Evolutionary conservation across 2,329 filamentous ascomycete species (phyloP).

Genomic region (Chaetomium globosum): DNA sequence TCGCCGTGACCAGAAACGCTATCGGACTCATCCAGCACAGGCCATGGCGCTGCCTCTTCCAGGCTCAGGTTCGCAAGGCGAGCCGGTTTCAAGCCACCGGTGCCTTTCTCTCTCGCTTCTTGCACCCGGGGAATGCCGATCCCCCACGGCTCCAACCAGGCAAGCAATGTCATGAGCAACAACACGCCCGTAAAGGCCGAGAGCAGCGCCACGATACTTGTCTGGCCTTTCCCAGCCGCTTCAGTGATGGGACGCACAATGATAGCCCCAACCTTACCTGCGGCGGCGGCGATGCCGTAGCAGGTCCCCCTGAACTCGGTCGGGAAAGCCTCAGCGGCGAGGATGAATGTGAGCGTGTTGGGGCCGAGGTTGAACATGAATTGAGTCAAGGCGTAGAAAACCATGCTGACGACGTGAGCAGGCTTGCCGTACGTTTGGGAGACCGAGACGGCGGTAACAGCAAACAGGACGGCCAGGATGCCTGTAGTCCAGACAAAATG

Average conservation of each 20-base stretch:
- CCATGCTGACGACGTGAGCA: neutral
- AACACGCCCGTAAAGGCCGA: conserved; percentile 2
- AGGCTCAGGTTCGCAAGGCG: conserved; percentile 7
- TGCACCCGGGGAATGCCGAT: conserved; percentile 14
- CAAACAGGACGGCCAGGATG: conserved; percentile 4
- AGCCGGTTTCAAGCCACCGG: neutral
- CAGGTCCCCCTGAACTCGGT: conserved; percentile 12
- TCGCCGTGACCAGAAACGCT: neutral
- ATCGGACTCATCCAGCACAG: neutral
- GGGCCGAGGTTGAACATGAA: conserved; percentile 19
- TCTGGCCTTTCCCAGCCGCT: neutral
- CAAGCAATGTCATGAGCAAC: conserved; percentile 7
- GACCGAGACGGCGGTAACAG: conserved; percentile 2
- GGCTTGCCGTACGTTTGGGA: conserved; percentile 3
- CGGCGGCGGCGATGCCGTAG: conserved; percentile 11
- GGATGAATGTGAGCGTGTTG: conserved; percentile 19
- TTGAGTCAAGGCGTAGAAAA: conserved; percentile 9
- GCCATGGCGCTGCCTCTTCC: conserved; percentile 13
- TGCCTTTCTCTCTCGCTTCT: neutral
- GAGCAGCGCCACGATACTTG: neutral
- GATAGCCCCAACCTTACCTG: conserved; percentile 9
- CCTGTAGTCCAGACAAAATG: conserved; percentile 4
- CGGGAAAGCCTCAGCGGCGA: conserved; percentile 14
- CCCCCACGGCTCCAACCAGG: conserved; percentile 2
- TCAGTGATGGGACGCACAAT: conserved; percentile 12